Percentiles rank a stretch among this genome's conserved stretches.
Evolutionary conservation across 2,329 filamentous ascomycete species (phyloP).

Genomic region (Cercospora citrullina): DNA sequence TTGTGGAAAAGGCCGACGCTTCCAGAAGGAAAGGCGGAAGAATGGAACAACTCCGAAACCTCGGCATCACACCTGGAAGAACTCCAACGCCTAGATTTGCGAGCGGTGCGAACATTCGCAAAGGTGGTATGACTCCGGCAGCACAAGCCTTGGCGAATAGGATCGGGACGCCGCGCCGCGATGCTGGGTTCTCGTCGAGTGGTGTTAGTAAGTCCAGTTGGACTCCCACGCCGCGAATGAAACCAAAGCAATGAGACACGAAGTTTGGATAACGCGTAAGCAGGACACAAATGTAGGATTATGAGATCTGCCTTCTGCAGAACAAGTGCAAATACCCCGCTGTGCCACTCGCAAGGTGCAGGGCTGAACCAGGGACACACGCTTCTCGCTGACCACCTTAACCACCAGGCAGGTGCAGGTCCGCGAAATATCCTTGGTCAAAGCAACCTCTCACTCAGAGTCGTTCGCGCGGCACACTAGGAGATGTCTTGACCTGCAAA

Average conservation of each 20-base stretch:
- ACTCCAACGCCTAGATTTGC: conserved; percentile 70
- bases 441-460: neutral
- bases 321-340: conserved; percentile 5
- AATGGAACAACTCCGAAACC: conserved; percentile 36
- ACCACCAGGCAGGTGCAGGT: neutral
- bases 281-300: conserved; percentile 1
- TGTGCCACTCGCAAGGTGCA: neutral
- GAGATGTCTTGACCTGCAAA: neutral
- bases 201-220: conserved; percentile 17
- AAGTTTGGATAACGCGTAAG: conserved; percentile 1
- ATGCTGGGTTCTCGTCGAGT: conserved; percentile 23
- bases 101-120: conserved; percentile 52
- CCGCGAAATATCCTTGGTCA: neutral
- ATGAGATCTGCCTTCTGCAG: neutral
- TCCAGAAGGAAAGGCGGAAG: conserved; percentile 65
- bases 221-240: conserved; percentile 27
- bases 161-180: conserved; percentile 50
- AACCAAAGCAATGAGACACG: conserved; percentile 18
- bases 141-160: conserved; percentile 67
- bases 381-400: neutral
- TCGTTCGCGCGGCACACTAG: neutral
- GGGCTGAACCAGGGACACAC: neutral
- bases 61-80: conserved; percentile 47
- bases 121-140: conserved; percentile 66
- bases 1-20: conserved; percentile 79